Percentiles rank a stretch among this genome's conserved stretches.
These are phyloP conservation scores for Mycena polygramma DNA, from an alignment of 768 basidiomycete species.

Conservation along the genomic window DNA sequence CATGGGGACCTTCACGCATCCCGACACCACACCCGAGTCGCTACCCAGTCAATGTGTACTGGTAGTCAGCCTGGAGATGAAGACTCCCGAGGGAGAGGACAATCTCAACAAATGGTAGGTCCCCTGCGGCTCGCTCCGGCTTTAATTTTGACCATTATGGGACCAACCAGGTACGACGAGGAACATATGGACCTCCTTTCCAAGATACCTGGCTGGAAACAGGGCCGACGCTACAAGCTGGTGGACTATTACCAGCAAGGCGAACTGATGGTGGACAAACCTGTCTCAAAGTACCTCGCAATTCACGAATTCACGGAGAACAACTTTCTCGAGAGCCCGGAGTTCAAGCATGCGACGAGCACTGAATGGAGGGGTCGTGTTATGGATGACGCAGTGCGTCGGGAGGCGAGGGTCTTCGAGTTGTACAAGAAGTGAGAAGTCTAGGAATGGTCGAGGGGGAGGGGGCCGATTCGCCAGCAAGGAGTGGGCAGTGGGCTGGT, in stretches of 20 bases:
- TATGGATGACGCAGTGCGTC: slow-evolving; percentile 34
- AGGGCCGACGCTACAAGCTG: slow-evolving; percentile 40
- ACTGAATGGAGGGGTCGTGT: slow-evolving; percentile 46
- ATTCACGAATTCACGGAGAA: slow-evolving; percentile 47
- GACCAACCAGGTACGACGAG: slow-evolving; percentile 45
- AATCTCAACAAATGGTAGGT: slow-evolving; percentile 50
- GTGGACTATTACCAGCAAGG: slow-evolving; percentile 40
- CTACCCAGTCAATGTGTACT: slow-evolving; percentile 43
- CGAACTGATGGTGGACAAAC: slow-evolving; percentile 31
- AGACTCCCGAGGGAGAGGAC: slow-evolving; percentile 41
- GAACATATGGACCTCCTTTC: slow-evolving; percentile 49
- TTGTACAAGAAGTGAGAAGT: slow-evolving; percentile 38
- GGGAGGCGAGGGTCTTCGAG: slow-evolving; percentile 42
- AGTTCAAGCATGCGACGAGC: slow-evolving; percentile 40
- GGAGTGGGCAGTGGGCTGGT: too few relatives aligned
- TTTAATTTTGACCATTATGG: not conserved
- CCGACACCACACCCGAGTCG: slow-evolving; percentile 22
- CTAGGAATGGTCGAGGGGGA: not conserved
- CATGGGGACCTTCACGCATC: slow-evolving; percentile 38
- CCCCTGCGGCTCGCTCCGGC: not conserved
- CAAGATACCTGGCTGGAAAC: slow-evolving; percentile 48
- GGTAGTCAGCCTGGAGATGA: slow-evolving; percentile 39
- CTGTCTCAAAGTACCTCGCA: slow-evolving; percentile 47
- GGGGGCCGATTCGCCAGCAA: too few relatives aligned
- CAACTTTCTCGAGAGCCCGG: slow-evolving; percentile 40